Evolutionary conservation across 2,329 filamentous ascomycete species (phyloP).

Genomic region (Fonsecaea erecta): DNA sequence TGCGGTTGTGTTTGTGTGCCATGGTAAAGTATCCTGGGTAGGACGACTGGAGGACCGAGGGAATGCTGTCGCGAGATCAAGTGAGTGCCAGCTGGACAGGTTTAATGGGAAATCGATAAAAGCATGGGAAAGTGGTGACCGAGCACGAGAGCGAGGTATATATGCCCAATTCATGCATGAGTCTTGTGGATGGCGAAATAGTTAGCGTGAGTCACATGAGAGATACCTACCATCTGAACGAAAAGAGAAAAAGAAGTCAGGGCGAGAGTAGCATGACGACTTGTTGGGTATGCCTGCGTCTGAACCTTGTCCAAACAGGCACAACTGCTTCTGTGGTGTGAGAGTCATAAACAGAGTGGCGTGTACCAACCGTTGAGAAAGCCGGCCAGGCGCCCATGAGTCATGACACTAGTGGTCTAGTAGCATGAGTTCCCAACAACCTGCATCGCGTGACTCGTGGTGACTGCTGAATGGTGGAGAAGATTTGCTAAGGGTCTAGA

Average conservation of each 20-base stretch:
- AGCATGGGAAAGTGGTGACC: conserved; percentile 1
- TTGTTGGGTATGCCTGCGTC: conserved; percentile 28
- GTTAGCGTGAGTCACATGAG: conserved; percentile 34
- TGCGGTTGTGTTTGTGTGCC: conserved; percentile 55
- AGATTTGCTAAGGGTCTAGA: neutral
- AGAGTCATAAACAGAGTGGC: conserved; percentile 27
- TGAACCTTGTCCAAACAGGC: conserved; percentile 20
- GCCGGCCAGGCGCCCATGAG: conserved; percentile 23
- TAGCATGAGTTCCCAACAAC: conserved; percentile 21
- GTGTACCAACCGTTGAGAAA: conserved; percentile 24
- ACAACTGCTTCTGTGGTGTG: conserved; percentile 27
- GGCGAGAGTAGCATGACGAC: conserved; percentile 15
- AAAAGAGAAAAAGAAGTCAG: neutral
- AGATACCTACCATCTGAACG: conserved; percentile 1
- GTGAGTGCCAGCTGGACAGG: conserved; percentile 26
- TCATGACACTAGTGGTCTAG: conserved; percentile 23
- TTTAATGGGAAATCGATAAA: conserved; percentile 3
- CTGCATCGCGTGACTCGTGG: conserved; percentile 19
- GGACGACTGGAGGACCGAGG: neutral
- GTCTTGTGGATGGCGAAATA: conserved; percentile 9
- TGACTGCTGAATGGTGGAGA: neutral
- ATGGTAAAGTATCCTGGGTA: conserved; percentile 37
- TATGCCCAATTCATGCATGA: conserved; percentile 11
- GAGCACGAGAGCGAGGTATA: conserved; percentile 22
- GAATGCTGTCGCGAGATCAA: conserved; percentile 29